Percentiles rank a stretch among this genome's conserved stretches.
These are phyloP conservation scores for Trichoderma virens DNA, from an alignment of 495 filamentous ascomycete species.

Conservation along the genomic window DNA sequence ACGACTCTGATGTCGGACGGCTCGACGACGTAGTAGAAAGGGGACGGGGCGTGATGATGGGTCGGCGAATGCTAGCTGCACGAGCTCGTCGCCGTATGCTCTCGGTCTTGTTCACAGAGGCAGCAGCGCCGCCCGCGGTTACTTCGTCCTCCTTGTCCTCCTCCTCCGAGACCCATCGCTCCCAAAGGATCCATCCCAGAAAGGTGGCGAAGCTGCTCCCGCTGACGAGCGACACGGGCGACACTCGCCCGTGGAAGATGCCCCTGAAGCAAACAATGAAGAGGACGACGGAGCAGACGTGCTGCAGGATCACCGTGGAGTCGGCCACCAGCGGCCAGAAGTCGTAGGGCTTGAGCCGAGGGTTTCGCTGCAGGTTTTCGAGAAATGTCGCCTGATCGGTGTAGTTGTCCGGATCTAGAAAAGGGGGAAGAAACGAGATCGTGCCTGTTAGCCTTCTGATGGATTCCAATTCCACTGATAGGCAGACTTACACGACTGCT, in stretches of 20 bases:
- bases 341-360: constrained; percentile 87
- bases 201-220: constrained; percentile 78
- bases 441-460: neutral
- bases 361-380: constrained; percentile 91
- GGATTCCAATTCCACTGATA: neutral
- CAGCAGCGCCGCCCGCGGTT: constrained; percentile 25
- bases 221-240: constrained; percentile 76
- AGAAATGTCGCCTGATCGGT: constrained; percentile 95
- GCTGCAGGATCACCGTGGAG: constrained; percentile 93
- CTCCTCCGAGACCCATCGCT: constrained; percentile 70
- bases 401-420: constrained; percentile 89
- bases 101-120: constrained; percentile 19
- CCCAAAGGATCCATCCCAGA: constrained; percentile 85
- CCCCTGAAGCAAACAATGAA: constrained; percentile 91
- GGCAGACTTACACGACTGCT: constrained; percentile 70
- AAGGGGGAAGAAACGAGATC: neutral
- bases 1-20: neutral
- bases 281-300: constrained; percentile 87
- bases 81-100: constrained; percentile 12
- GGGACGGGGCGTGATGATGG: neutral
- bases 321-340: constrained; percentile 97
- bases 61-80: constrained; percentile 10
- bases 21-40: neutral
- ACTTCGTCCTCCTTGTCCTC: constrained; percentile 38
- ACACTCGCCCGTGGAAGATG: constrained; percentile 78